Base-by-base conservation (phyloP, 2,329 filamentous ascomycete species). In the Beauveria australis region DNA sequence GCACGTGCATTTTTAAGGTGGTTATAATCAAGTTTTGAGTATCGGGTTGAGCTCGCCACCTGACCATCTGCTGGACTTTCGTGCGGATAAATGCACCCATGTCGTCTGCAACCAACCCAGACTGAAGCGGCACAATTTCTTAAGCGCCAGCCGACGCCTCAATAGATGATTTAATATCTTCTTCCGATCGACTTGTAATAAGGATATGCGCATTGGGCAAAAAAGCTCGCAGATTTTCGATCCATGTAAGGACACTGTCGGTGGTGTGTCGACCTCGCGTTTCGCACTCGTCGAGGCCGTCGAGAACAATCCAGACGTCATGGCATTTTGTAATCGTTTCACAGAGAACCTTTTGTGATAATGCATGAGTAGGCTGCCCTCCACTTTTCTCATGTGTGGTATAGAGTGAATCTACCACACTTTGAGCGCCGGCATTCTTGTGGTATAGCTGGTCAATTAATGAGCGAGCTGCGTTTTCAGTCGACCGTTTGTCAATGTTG, bases 161-260 rank as follows among this genome's bases (percentile, higher is more conserved):
- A 9, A 61, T 51, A 5, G 22, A 9, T 26, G 53, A 46, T 30
- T 53, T 40, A n/a, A 61, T 61, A 10, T 61, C 59, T 19, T 30
- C 7, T 19, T 61, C 59, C 33, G 59, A 53, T 40, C 59, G 46
- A 46, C 59, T 61, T 33, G 59, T 57, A 9, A 57, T n/a, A 30
- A 61, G 33, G 1, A 57, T 5, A 47, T 57, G 59, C 3, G 51
- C 33, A 46, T 59, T 59, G 19, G 46, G 40, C 12, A 19, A 24
- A n/a, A n/a, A 14, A 9, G 7, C 8, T 40, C 44, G 28, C 24
- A 59, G 5, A 12, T 16, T 44, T n/a, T 52, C 37, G 47, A 59
- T 44, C 56, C 56, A 59, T 28, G 19, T 19, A 12, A 51, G 5
- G 24, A 59, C 19, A 43, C 56, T 37, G 33, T 59, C 22, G 12